phyloP scores from a whole-genome alignment of 306 rosid species.

The Corylus americana region DNA sequence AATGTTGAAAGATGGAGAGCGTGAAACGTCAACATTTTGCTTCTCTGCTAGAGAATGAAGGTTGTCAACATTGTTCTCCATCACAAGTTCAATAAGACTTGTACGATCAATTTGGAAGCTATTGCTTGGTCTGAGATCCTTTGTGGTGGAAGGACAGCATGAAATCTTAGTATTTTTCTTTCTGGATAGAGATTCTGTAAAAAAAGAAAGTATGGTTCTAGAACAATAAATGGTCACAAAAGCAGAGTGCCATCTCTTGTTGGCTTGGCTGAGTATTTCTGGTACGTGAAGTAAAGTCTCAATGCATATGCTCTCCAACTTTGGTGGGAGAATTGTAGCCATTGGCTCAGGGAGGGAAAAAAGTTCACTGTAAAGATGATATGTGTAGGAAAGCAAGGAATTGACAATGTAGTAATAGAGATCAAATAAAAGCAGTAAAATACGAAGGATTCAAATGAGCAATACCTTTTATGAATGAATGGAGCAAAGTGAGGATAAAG shows the following conservation, averaged over 20 bases:
- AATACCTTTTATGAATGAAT: too few relatives aligned
- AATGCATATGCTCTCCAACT: background rate
- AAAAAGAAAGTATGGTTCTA: constrained; percentile 33
- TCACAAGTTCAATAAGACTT: constrained; percentile 9
- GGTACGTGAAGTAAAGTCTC: constrained; percentile 18
- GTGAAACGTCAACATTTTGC: background rate
- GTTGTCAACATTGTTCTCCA: constrained; percentile 13
- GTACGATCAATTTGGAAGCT: background rate
- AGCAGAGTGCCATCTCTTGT: constrained; percentile 53
- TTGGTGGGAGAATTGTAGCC: constrained; percentile 22
- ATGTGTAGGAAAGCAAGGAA: background rate
- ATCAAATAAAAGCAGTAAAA: too few relatives aligned
- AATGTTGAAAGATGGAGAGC: background rate
- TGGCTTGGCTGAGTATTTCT: constrained; percentile 3
- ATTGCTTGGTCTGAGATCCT: background rate
- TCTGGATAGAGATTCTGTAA: background rate
- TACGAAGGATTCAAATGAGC: too few relatives aligned
- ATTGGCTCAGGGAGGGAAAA: background rate
- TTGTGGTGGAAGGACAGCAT: background rate
- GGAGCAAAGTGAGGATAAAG: too few relatives aligned
- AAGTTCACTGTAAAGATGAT: too few relatives aligned
- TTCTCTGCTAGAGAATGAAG: background rate
- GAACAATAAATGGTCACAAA: constrained; percentile 52
- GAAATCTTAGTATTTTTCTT: background rate
- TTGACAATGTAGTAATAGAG: background rate